Evolutionary conservation across 345 rosid genomes (phyloP), one percentile per base, ranked within the genome.

Genomic region (Citrus glauca): DNA sequence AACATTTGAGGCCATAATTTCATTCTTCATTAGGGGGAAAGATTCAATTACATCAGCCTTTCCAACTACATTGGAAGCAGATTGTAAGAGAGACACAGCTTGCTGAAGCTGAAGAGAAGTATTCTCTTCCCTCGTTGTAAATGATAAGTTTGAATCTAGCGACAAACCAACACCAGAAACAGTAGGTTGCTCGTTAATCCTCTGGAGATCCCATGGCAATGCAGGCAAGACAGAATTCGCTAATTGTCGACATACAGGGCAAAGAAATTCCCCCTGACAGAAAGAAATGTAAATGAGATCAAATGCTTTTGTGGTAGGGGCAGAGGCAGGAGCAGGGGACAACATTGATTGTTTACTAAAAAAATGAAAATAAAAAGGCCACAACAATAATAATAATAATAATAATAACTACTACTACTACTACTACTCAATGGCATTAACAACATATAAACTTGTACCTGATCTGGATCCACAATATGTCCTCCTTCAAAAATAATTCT

Each of bases 191-290:
- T 82, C 86, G 82, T 86, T 71, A 68, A 83, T 84, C 78, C 82
- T 84, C 78, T 79, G 83, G 61, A 85, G 81, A 84, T 84, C 81
- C 71, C 79, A 90, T 57, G 90, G 87, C 74, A 84, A 77, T 9
- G 90, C 87, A 75, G 98, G 98, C 86, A 96, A 81, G 75, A 89
- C 83, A 35, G 97, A 91, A 86, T 96, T 96, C 57, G 93, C 97
- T 48, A 94, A 88, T 40, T 89, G 89, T 60, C 99, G 98, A 77
- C 99, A 96, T 70, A 90, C 94, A 74, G 99, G 99, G 78, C 99
- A 96, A 45, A 96, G 93, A 84, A 96, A 92, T 86, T 96, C 99
- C 71, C 95, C 98, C 99, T 95, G 84, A 69, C 61, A 88, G 76
- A 64, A 83, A 75, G 61, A 81, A 81, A 75, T 35, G 63, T 73